Conservation (phyloP, 441 rosid species). For the Populus hybrid region DNA sequence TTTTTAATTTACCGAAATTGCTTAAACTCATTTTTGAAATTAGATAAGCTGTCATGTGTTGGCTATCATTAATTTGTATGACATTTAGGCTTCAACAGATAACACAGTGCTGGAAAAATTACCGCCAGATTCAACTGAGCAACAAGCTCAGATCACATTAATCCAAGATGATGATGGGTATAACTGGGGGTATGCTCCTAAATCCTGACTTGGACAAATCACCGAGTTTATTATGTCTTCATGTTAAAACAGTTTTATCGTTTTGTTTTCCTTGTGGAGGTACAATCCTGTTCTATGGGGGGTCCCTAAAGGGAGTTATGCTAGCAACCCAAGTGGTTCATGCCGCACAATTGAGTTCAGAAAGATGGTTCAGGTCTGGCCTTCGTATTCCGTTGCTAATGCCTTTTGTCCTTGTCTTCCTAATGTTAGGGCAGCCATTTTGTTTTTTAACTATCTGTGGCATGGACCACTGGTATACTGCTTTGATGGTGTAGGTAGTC, state of each 20-base stretch:
- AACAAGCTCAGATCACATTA: conserved; percentile 69
- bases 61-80: conserved; percentile 16
- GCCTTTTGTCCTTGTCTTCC: background rate
- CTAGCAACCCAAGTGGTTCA: conserved; percentile 75
- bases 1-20: background rate
- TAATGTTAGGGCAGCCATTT: background rate
- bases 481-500: background rate
- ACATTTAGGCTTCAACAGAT: conserved; percentile 52
- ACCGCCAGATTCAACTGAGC: conserved; percentile 82
- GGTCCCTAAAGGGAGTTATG: conserved; percentile 98
- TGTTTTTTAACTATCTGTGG: background rate
- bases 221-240: conserved; percentile 16
- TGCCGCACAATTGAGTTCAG: conserved; percentile 78
- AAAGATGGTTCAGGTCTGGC: conserved; percentile 88
- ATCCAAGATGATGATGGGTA: conserved; percentile 81
- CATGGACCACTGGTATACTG: conserved; percentile 12
- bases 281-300: conserved; percentile 99
- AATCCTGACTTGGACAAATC: conserved; percentile 6
- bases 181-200: conserved; percentile 88
- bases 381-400: background rate
- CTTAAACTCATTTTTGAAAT: conserved; percentile 5
- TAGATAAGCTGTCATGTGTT: conserved; percentile 13
- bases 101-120: conserved; percentile 53
- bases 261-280: conserved; percentile 37
- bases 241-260: conserved; percentile 18